phyloP scores from a whole-genome alignment of 352 stramenopile genomes.

The Blastocystis sp. region DNA sequence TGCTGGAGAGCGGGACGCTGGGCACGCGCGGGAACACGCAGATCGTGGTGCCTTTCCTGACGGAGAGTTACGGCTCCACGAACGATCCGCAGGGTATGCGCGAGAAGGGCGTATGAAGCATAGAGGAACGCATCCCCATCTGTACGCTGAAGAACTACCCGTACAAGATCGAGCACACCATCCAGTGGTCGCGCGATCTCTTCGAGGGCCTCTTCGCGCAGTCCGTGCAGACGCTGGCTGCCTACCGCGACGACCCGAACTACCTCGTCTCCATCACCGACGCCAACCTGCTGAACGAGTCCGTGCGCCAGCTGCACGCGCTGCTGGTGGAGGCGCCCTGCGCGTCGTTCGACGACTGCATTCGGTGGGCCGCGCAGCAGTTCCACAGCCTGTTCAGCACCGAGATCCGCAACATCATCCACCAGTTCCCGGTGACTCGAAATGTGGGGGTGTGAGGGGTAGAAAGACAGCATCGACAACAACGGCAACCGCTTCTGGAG shows the following conservation, averaged over 20 bases:
- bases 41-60: slow-evolving; percentile 82
- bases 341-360: slow-evolving; percentile 90
- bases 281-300: not conserved
- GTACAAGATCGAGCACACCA: slow-evolving; percentile 96
- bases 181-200: slow-evolving; percentile 95
- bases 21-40: slow-evolving; percentile 97
- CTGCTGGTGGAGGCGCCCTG: slow-evolving; percentile 1
- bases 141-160: slow-evolving; percentile 99
- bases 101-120: not conserved
- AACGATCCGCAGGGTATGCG: slow-evolving; percentile 11
- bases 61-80: slow-evolving; percentile 89
- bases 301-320: slow-evolving; percentile 16
- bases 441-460: not conserved
- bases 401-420: slow-evolving; percentile 91
- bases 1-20: slow-evolving; percentile 97
- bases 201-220: slow-evolving; percentile 98
- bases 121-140: slow-evolving; percentile 96
- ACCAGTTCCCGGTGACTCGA: slow-evolving; percentile 88
- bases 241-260: slow-evolving; percentile 80
- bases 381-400: slow-evolving; percentile 97
- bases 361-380: slow-evolving; percentile 91
- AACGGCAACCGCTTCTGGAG: slow-evolving; percentile 97
- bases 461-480: slow-evolving; percentile 82
- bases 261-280: slow-evolving; percentile 16
- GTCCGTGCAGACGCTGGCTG: slow-evolving; percentile 89